These are phyloP conservation scores for Laguncularia racemosa DNA, from an alignment of 345 rosid genomes.

Conservation along the genomic window DNA sequence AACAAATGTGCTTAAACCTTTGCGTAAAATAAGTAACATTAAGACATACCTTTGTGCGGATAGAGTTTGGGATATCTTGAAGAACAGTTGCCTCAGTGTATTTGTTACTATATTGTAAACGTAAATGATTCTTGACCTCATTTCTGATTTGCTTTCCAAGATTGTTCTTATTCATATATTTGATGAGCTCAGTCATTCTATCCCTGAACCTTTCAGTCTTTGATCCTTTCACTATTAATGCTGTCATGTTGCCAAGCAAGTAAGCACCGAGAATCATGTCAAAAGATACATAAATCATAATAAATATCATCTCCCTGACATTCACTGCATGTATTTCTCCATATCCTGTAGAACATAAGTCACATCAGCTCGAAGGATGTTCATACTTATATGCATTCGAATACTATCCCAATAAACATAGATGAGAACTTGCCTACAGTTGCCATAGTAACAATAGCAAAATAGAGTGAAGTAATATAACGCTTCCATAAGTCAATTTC, in stretches of 20 bases:
- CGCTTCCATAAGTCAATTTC: slow-evolving; percentile 72
- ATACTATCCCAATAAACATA: neutral
- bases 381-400: neutral
- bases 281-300: slow-evolving; percentile 71
- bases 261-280: slow-evolving; percentile 93
- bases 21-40: neutral
- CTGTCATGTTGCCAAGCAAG: slow-evolving; percentile 88
- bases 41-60: slow-evolving; percentile 55
- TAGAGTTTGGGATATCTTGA: slow-evolving; percentile 75
- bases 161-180: slow-evolving; percentile 61
- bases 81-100: slow-evolving; percentile 56
- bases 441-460: slow-evolving; percentile 87
- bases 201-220: slow-evolving; percentile 76
- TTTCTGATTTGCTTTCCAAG: slow-evolving; percentile 47
- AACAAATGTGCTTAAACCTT: neutral
- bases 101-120: slow-evolving; percentile 50
- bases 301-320: slow-evolving; percentile 78
- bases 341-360: slow-evolving; percentile 46
- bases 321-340: slow-evolving; percentile 92
- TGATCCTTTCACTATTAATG: slow-evolving; percentile 85
- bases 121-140: slow-evolving; percentile 60
- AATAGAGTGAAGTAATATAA: slow-evolving; percentile 66
- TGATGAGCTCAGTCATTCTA: slow-evolving; percentile 60
- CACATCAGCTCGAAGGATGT: neutral
- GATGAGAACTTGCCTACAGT: slow-evolving; percentile 57